Base-by-base conservation (phyloP, 2,329 filamentous ascomycete genomes). In the Aspergillus sp. region DNA sequence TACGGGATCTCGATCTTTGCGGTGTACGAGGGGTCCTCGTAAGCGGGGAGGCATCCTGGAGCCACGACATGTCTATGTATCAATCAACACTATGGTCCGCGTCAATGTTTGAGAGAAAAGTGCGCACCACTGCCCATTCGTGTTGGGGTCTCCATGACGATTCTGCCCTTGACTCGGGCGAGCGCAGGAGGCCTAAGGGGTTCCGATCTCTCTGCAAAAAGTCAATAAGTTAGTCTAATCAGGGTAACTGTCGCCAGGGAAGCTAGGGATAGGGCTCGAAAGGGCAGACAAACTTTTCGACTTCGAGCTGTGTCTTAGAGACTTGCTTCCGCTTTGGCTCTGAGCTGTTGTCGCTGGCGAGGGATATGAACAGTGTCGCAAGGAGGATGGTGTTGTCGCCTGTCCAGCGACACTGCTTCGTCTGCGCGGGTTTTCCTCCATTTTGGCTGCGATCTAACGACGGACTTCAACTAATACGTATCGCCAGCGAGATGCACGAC, bases 131-230 rank as follows among this genome's bases (percentile, higher is more conserved):
- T 59, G 30, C 59, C 67, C 48, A 64, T 66, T 34, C 61, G 68
- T 25, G 71, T 72, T 28, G 72, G 69, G 25, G 70, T 72, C 57
- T 73, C 70, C 74, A 76, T 76, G 52, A 68, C 66, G 57, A 54
- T 53, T 60, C 65, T 65, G 41, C 71, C 72, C 61, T 76, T 76
- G 46, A 75, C 69, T 49, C 73, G 74, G 38, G 66, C 66, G 49
- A 76, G 63, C 22, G 73, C 72, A 38, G 66, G 68, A 55, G 74
- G 72, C 47, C 70, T 67, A 43, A 68, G 69, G 59, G 68, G 68
- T 17, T 68, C 67, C 8, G 68, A 54, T 52, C 61, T 66, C 22
- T 63, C 71, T 74, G 65, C 38, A 48, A 47, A 47, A 25, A 43
- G 38, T 41, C 34, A 15, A 43, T 38, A 59, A 49, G 60, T 73